Conservation (phyloP, 2,329 filamentous ascomycete species). For the Lachnum nothofagi region DNA sequence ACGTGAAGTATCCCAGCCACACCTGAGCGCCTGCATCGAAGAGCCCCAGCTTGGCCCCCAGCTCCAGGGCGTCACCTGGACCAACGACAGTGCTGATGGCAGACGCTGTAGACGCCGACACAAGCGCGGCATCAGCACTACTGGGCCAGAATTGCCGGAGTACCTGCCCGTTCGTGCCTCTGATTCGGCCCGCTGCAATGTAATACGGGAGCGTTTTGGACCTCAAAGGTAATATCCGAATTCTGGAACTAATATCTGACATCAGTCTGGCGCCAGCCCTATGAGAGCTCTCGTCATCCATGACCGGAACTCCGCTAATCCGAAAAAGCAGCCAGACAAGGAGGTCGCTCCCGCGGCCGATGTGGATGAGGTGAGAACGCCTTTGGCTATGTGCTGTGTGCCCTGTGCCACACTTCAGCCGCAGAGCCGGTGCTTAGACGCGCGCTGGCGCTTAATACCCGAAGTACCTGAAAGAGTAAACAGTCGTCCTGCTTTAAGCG, state of each 20-base stretch:
- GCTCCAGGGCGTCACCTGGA: not conserved
- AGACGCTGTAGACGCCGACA: not conserved
- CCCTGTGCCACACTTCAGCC: no score
- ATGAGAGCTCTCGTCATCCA: not conserved
- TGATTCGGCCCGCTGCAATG: no score
- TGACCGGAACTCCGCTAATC: not conserved
- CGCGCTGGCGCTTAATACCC: no score
- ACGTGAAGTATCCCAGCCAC: not conserved
- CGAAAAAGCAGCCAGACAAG: not conserved
- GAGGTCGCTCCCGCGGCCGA: not conserved
- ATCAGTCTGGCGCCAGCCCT: not conserved
- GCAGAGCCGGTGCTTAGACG: no score
- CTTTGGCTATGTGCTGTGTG: no score
- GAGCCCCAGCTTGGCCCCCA: no score
- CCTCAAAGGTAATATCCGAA: not conserved
- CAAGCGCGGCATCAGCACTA: not conserved
- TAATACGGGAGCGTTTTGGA: not conserved
- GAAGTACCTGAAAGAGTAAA: no score
- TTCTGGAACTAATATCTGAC: not conserved
- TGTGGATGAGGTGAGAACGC: not conserved
- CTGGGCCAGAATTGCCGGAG: not conserved
- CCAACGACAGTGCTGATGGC: conserved; percentile 8
- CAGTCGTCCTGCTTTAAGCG: no score
- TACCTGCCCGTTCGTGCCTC: no score
- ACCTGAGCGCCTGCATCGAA: not conserved